Conservation (phyloP, 805 yeast genomes). For the Candida coquimbonensis region DNA sequence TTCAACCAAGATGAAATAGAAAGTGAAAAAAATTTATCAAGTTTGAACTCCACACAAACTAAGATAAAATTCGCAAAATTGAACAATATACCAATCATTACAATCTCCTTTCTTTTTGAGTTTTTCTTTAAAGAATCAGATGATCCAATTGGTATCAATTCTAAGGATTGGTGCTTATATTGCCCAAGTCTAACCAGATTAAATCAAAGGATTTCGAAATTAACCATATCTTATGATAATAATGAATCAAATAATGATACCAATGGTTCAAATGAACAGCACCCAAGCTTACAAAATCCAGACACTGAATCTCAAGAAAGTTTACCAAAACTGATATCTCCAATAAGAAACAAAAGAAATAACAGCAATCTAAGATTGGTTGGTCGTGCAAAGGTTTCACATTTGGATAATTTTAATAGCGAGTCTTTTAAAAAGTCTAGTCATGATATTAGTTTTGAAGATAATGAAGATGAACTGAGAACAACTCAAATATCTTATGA, state of each 20-base stretch:
- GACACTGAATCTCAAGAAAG: neutral
- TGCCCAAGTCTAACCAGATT: slow-evolving; percentile 33
- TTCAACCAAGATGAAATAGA: slow-evolving; percentile 16
- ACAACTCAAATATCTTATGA: slow-evolving; percentile 10
- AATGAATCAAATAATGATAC: neutral
- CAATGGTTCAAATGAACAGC: neutral
- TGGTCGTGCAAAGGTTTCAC: slow-evolving; percentile 35
- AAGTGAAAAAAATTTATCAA: slow-evolving; percentile 13
- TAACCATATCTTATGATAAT: neutral
- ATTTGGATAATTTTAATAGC: slow-evolving; percentile 13
- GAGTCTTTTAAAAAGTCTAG: neutral
- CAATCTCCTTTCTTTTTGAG: slow-evolving; percentile 50
- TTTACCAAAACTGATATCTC: slow-evolving; percentile 43
- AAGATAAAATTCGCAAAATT: slow-evolving; percentile 52
- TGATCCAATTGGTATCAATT: slow-evolving; percentile 28
- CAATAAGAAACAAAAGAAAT: slow-evolving; percentile 35
- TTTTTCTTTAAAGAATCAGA: slow-evolving; percentile 21
- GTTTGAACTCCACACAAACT: slow-evolving; percentile 39
- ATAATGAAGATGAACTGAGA: slow-evolving; percentile 2
- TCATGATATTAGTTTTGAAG: neutral
- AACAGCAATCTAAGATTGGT: slow-evolving; percentile 38
- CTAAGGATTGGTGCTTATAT: slow-evolving; percentile 49
- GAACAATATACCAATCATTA: slow-evolving; percentile 53
- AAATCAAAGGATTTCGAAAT: slow-evolving; percentile 20
- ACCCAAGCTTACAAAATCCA: neutral